phyloP scores from a whole-genome alignment of 306 rosid species.

The Sicyos baderoa region DNA sequence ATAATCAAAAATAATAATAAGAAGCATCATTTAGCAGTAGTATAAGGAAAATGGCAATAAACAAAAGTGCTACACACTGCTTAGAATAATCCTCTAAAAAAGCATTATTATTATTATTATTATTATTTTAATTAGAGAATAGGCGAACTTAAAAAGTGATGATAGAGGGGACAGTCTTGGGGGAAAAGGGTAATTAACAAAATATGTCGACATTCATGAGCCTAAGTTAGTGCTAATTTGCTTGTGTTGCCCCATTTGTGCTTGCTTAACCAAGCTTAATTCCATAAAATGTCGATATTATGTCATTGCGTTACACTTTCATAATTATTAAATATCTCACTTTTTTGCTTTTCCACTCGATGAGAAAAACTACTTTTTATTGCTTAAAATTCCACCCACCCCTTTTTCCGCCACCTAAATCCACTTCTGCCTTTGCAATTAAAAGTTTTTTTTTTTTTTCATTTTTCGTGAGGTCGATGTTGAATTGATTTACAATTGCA shows the following conservation, averaged over 20 bases:
- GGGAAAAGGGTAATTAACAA: slow-evolving; percentile 18
- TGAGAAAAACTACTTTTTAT: not conserved
- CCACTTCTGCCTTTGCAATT: not conserved
- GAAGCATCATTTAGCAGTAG: not conserved
- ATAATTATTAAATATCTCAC: not conserved
- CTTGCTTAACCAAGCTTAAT: slow-evolving; percentile 9
- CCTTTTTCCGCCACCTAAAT: not conserved
- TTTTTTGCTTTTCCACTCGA: not conserved
- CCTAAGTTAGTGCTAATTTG: not conserved
- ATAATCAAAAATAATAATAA: not conserved
- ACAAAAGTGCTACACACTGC: not conserved
- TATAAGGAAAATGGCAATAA: not conserved
- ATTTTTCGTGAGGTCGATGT: too few relatives aligned
- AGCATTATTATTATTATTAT: not conserved
- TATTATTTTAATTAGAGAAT: not conserved
- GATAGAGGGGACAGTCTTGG: not conserved
- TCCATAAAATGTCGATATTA: slow-evolving; percentile 41
- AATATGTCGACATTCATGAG: slow-evolving; percentile 51
- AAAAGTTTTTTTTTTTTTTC: too few relatives aligned
- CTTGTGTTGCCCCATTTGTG: not conserved
- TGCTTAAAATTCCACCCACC: not conserved
- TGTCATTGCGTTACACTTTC: slow-evolving; percentile 25
- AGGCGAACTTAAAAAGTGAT: not conserved
- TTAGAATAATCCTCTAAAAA: not conserved
- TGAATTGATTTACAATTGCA: too few relatives aligned